phyloP scores from a whole-genome alignment of 805 yeast genomes.

The Schwanniomyces sp. region DNA sequence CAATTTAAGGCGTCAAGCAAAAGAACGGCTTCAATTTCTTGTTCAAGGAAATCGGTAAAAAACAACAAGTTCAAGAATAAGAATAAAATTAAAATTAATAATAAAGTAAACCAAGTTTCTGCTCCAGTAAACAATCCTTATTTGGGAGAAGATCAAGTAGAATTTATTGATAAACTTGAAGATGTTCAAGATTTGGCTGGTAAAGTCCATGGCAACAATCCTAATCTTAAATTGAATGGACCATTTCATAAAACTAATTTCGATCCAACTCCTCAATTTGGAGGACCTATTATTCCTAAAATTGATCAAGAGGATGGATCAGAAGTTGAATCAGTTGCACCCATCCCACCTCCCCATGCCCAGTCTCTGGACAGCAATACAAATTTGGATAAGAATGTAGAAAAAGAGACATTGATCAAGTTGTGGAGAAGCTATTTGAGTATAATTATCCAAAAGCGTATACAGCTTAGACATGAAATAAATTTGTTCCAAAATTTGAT shows the following conservation, averaged over 20 bases:
- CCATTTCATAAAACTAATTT: background rate
- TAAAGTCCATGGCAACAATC: slow-evolving; percentile 25
- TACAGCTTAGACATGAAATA: slow-evolving; percentile 42
- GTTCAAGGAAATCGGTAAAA: slow-evolving; percentile 3
- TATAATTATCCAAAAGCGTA: slow-evolving; percentile 35
- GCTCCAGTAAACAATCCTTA: slow-evolving; percentile 33
- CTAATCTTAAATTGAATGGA: slow-evolving; percentile 4
- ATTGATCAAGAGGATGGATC: background rate
- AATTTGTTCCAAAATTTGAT: slow-evolving; percentile 27
- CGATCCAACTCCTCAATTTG: background rate
- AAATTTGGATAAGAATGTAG: slow-evolving; percentile 5
- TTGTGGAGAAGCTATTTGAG: slow-evolving; percentile 37
- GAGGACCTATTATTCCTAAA: background rate
- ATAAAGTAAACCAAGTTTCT: slow-evolving; percentile 1
- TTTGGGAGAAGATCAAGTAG: slow-evolving; percentile 18
- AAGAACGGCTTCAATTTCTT: slow-evolving; percentile 15
- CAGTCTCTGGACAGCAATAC: background rate
- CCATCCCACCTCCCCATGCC: slow-evolving; percentile 28
- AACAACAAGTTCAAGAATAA: slow-evolving; percentile 15
- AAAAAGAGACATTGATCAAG: slow-evolving; percentile 1
- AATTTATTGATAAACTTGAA: slow-evolving; percentile 18
- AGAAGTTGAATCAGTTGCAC: slow-evolving; percentile 14
- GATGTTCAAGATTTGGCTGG: slow-evolving; percentile 19
- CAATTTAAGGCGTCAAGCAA: slow-evolving; percentile 26
- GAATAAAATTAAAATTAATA: slow-evolving; percentile 11